Conservation (phyloP, 441 rosid species). For the Melastoma candidum region DNA sequence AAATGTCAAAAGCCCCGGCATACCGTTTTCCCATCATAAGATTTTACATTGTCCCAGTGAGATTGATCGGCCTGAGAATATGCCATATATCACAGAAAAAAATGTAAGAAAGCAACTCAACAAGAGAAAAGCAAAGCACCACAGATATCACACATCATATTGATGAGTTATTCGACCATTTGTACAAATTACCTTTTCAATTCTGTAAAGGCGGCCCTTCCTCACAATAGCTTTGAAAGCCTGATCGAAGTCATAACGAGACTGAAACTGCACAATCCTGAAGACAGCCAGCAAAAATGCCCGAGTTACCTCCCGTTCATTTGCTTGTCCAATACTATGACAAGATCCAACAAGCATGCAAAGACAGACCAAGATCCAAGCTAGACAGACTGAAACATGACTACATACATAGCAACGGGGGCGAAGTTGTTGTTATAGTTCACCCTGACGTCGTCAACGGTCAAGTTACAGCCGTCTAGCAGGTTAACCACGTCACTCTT, state of each 20-base stretch:
- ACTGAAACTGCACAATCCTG: constrained; percentile 61
- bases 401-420: constrained; percentile 36
- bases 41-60: constrained; percentile 42
- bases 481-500: constrained; percentile 53
- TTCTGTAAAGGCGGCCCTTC: constrained; percentile 43
- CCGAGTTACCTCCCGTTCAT: not conserved
- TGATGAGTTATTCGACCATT: not conserved
- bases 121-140: constrained; percentile 1
- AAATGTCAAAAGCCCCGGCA: constrained; percentile 15
- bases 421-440: constrained; percentile 31
- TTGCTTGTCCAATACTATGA: not conserved
- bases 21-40: constrained; percentile 68
- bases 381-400: constrained; percentile 4
- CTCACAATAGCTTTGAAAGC: constrained; percentile 29
- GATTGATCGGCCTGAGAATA: constrained; percentile 31
- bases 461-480: constrained; percentile 54
- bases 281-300: constrained; percentile 6
- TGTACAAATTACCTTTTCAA: constrained; percentile 47
- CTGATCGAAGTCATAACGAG: constrained; percentile 28
- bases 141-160: constrained; percentile 1
- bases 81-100: constrained; percentile 11
- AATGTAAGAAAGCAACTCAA: constrained; percentile 4
- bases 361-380: not conserved
- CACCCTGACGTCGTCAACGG: constrained; percentile 47
- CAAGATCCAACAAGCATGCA: not conserved